phyloP scores from a whole-genome alignment of 208 protist genomes.

The Porcisia deanei region DNA sequence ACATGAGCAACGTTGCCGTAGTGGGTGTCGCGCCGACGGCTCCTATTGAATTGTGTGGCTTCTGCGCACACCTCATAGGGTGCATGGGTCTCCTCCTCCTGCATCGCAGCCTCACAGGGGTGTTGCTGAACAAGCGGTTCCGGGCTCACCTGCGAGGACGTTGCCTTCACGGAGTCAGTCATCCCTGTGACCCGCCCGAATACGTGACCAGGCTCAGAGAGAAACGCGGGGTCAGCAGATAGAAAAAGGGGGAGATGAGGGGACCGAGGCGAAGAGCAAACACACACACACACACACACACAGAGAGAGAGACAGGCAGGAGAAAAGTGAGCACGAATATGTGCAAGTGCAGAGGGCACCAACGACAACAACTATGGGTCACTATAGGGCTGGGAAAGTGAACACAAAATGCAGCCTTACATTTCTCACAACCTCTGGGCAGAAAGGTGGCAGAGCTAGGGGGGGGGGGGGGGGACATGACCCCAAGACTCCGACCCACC shows the following conservation, averaged over 20 bases:
- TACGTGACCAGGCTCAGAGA: neutral
- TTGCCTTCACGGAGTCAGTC: neutral
- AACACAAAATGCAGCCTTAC: neutral
- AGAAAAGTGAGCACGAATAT: neutral
- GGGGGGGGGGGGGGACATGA: too few relatives aligned
- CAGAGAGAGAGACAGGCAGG: neutral
- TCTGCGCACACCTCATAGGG: slow-evolving; percentile 19
- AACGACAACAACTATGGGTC: neutral
- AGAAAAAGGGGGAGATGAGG: neutral
- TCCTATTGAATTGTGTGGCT: neutral
- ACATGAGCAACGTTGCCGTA: neutral
- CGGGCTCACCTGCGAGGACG: slow-evolving; percentile 1
- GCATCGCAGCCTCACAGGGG: neutral
- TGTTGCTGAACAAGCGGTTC: neutral
- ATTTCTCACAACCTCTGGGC: neutral
- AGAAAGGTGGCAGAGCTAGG: neutral
- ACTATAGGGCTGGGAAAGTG: neutral
- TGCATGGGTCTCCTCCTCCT: slow-evolving; percentile 16
- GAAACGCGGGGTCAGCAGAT: neutral
- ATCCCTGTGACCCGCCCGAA: neutral
- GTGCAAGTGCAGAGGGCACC: neutral
- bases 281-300: neutral
- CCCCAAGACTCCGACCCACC: too few relatives aligned
- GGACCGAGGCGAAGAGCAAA: neutral
- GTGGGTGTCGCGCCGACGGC: neutral